Percentiles rank a stretch among this genome's conserved stretches.
phyloP scores from a whole-genome alignment of 1,284 basidiomycete genomes.

The Ganoderma lingzhi region DNA sequence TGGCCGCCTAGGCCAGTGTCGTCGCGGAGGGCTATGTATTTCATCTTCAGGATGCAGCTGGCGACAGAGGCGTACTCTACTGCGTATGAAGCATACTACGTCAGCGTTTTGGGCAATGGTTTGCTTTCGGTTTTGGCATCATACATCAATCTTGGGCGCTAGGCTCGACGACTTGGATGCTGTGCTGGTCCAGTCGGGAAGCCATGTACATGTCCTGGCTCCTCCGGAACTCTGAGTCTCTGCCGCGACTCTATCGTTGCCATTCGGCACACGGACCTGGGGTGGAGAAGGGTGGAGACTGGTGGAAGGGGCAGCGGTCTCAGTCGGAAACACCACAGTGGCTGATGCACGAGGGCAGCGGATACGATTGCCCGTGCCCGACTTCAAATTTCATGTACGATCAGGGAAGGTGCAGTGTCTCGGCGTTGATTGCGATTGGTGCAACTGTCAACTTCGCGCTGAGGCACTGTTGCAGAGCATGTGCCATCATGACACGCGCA shows the following conservation, averaged over 20 bases:
- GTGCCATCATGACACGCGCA: not conserved
- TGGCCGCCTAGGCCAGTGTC: slow-evolving; percentile 38
- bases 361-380: slow-evolving; percentile 11
- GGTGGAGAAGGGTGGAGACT: not conserved
- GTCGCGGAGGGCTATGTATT: slow-evolving; percentile 44
- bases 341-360: slow-evolving; percentile 23
- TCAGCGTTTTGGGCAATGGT: too few species aligned
- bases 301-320: slow-evolving; percentile 18
- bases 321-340: slow-evolving; percentile 12
- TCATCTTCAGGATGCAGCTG: too few species aligned
- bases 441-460: not conserved
- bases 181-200: too few species aligned
- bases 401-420: not conserved
- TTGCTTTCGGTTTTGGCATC: too few species aligned
- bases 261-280: slow-evolving; percentile 7
- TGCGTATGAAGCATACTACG: too few species aligned
- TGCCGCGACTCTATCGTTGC: slow-evolving; percentile 16
- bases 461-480: not conserved
- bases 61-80: too few species aligned
- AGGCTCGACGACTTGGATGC: too few species aligned
- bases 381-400: not conserved
- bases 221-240: slow-evolving; percentile 30
- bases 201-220: slow-evolving; percentile 37
- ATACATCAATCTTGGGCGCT: too few species aligned
- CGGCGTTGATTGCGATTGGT: not conserved